Conservation (phyloP, 1,284 basidiomycete species). For the Pseudozyma tsukubaensis region DNA sequence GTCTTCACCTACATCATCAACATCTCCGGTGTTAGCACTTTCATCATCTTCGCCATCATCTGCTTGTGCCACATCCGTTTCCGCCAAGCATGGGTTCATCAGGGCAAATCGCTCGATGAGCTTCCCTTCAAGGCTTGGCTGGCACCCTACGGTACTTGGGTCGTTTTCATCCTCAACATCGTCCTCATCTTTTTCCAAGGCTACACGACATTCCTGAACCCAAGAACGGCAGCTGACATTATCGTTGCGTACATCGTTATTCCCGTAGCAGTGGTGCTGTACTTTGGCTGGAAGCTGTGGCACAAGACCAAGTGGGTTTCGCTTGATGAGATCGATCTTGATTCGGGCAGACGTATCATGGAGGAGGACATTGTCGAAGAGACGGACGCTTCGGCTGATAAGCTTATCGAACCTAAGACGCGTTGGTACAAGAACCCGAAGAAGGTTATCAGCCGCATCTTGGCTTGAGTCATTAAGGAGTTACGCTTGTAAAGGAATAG, state of each 20-base stretch:
- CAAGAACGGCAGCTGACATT: conserved; percentile 74
- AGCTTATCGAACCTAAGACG: background rate
- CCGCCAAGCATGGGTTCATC: conserved; percentile 45
- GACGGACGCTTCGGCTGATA: background rate
- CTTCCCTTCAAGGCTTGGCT: conserved; percentile 44
- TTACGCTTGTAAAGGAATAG: too few relatives aligned
- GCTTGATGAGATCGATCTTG: conserved; percentile 42
- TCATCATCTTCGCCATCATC: conserved; percentile 53
- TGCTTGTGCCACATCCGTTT: conserved; percentile 52
- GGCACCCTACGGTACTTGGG: conserved; percentile 39
- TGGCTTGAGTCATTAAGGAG: conserved; percentile 5
- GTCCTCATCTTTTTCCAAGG: conserved; percentile 56
- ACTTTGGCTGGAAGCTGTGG: conserved; percentile 73
- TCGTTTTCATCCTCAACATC: conserved; percentile 39
- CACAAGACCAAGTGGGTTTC: conserved; percentile 70
- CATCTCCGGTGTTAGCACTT: conserved; percentile 46
- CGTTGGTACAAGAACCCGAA: conserved; percentile 32
- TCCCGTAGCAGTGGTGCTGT: conserved; percentile 80
- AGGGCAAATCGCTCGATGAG: conserved; percentile 39
- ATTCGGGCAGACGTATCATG: conserved; percentile 31
- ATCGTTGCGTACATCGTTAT: conserved; percentile 83
- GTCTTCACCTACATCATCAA: conserved; percentile 52
- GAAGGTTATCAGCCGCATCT: conserved; percentile 23
- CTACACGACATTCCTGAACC: conserved; percentile 41
- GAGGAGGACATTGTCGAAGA: conserved; percentile 17